Conservation (phyloP, 2,329 filamentous ascomycete species). For the Microcyclospora pomicola region DNA sequence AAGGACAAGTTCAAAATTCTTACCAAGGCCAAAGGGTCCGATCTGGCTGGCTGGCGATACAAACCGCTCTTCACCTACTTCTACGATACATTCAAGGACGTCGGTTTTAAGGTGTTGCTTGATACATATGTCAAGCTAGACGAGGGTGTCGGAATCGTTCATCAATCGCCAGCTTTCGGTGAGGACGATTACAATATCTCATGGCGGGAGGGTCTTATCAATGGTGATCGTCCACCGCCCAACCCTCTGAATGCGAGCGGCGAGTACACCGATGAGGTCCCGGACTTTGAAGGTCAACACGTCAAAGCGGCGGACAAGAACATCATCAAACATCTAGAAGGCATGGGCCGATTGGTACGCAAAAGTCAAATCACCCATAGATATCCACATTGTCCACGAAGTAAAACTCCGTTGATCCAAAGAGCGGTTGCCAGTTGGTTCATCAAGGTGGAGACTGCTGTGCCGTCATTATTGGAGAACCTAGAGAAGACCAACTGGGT, state of each 20-base stretch:
- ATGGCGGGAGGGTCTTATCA: constrained; percentile 62
- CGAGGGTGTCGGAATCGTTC: constrained; percentile 85
- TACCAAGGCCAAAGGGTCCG: constrained; percentile 59
- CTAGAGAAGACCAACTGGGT: constrained; percentile 89
- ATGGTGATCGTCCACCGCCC: constrained; percentile 62
- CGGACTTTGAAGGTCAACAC: constrained; percentile 72
- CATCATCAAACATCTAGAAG: constrained; percentile 81
- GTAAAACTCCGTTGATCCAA: constrained; percentile 90
- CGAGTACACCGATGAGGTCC: constrained; percentile 61
- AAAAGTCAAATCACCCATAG: constrained; percentile 83
- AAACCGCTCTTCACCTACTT: constrained; percentile 83
- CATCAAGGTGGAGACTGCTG: constrained; percentile 69
- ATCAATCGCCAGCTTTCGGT: constrained; percentile 86
- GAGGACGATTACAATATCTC: constrained; percentile 90
- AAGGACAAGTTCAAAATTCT: constrained; percentile 82
- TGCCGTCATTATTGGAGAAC: constrained; percentile 80
- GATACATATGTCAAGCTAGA: constrained; percentile 79
- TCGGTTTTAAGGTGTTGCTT: constrained; percentile 68
- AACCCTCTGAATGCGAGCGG: constrained; percentile 82
- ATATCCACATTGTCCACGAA: constrained; percentile 86
- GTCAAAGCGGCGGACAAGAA: constrained; percentile 87
- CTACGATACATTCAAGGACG: constrained; percentile 73
- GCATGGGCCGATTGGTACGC: constrained; percentile 59
- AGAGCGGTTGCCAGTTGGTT: constrained; percentile 91
- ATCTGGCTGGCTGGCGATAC: constrained; percentile 82